A percentile compares a stretch with the other conserved stretches of the same genome.
These are phyloP conservation scores for Bromus sterilis DNA, from an alignment of 176 grass and related monocot genomes.

Conservation along the genomic window DNA sequence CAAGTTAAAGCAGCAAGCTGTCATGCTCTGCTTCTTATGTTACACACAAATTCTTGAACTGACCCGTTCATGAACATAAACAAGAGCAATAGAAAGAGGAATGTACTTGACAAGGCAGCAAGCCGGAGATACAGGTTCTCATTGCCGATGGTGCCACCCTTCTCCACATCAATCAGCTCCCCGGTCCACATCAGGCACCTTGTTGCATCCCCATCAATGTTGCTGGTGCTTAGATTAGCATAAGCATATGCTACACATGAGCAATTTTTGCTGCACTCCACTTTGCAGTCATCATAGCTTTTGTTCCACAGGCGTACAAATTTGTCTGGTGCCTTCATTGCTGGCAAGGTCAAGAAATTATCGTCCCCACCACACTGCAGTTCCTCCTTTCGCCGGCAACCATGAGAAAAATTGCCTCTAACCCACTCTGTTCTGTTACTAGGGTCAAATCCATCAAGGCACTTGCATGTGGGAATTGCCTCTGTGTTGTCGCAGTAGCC, in stretches of 20 bases:
- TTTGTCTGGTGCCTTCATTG: neutral
- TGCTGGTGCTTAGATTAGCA: neutral
- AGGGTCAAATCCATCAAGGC: slow-evolving; percentile 11
- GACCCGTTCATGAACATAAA: neutral
- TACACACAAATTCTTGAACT: neutral
- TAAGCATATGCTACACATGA: slow-evolving; percentile 49
- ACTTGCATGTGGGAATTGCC: neutral
- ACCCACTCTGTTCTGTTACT: neutral
- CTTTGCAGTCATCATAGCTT: slow-evolving; percentile 16
- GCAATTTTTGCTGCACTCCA: slow-evolving; percentile 35
- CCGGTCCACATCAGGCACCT: slow-evolving; percentile 32
- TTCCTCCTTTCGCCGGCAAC: neutral
- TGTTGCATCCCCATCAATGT: neutral
- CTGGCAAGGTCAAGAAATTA: neutral
- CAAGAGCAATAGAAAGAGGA: neutral
- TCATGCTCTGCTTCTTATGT: neutral
- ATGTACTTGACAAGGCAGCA: neutral
- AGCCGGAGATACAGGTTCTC: slow-evolving; percentile 26
- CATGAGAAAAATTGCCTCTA: neutral
- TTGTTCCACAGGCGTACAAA: neutral
- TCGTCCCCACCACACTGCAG: neutral
- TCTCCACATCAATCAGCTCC: slow-evolving; percentile 21
- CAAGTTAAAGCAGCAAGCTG: neutral
- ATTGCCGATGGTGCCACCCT: neutral
- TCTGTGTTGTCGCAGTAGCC: neutral